These are phyloP conservation scores for Paecilomyces sp. DNA, from an alignment of 2,329 filamentous ascomycete species.

Conservation along the genomic window DNA sequence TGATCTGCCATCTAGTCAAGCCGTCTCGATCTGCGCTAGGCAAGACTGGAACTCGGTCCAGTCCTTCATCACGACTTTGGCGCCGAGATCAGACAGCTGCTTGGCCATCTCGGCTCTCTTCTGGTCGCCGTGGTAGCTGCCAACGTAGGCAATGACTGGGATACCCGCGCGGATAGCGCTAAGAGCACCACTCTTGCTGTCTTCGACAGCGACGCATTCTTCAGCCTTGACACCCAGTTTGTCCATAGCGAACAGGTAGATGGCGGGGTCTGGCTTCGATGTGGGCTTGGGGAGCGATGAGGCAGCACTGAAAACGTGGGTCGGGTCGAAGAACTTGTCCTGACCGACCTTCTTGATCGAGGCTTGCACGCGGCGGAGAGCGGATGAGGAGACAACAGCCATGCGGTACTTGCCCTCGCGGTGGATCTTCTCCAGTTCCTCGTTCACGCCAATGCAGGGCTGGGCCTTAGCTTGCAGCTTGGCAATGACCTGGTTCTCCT, in stretches of 20 bases:
- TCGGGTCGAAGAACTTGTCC: constrained; percentile 68
- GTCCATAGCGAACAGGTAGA: constrained; percentile 74
- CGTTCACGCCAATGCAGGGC: constrained; percentile 63
- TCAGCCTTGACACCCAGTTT: constrained; percentile 62
- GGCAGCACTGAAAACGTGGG: constrained; percentile 74
- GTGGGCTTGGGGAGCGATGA: constrained; percentile 72
- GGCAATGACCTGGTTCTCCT: constrained; percentile 76
- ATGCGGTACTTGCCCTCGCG: constrained; percentile 60
- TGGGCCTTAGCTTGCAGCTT: constrained; percentile 63
- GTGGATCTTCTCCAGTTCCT: constrained; percentile 59
- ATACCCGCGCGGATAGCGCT: constrained; percentile 73
- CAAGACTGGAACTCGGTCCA: constrained; percentile 41
- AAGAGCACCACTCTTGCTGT: constrained; percentile 77
- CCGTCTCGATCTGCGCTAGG: constrained; percentile 34
- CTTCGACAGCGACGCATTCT: constrained; percentile 77
- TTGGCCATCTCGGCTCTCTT: constrained; percentile 61
- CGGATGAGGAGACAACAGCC: constrained; percentile 74
- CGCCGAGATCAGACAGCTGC: constrained; percentile 54
- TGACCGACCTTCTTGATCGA: constrained; percentile 73
- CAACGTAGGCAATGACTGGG: constrained; percentile 76
- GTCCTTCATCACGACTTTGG: constrained; percentile 51
- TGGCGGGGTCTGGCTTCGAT: constrained; percentile 82
- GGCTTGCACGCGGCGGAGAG: constrained; percentile 68
- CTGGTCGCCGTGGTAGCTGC: constrained; percentile 58
- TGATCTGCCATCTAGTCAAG: constrained; percentile 10